Conservation (phyloP, 768 basidiomycete species). For the Trametopsis cervina region DNA sequence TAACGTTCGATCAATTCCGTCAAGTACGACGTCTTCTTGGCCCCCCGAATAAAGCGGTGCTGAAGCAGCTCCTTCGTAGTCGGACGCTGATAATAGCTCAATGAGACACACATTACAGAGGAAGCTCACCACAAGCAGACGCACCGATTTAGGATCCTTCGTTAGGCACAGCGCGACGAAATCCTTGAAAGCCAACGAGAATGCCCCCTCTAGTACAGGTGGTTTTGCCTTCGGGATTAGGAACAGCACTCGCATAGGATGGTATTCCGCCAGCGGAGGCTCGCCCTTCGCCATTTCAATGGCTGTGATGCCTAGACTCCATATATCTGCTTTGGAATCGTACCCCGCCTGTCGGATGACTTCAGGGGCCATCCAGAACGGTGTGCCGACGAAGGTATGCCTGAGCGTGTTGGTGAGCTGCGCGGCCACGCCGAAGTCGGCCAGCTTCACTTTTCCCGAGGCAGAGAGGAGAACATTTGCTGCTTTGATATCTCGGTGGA, state of each 20-base stretch:
- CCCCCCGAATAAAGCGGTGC: conserved; percentile 86
- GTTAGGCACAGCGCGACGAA: conserved; percentile 88
- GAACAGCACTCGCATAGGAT: conserved; percentile 98
- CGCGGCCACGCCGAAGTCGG: conserved; percentile 98
- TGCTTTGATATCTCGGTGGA: conserved; percentile 98
- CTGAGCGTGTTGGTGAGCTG: conserved; percentile 91
- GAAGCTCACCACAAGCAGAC: conserved; percentile 16
- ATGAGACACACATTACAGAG: conserved; percentile 5
- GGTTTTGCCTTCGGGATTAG: conserved; percentile 96
- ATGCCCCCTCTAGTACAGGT: conserved; percentile 82
- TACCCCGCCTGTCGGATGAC: conserved; percentile 97
- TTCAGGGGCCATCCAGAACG: conserved; percentile 99
- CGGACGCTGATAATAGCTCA: conserved; percentile 58
- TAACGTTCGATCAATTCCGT: conserved; percentile 86
- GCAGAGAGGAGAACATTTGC: conserved; percentile 92
- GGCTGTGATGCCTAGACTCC: conserved; percentile 96
- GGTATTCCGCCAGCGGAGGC: conserved; percentile 93
- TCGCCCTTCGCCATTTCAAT: conserved; percentile 98
- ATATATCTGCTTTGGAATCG: conserved; percentile 94
- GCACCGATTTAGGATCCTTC: conserved; percentile 79
- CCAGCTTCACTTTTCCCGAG: conserved; percentile 91
- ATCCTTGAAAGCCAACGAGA: conserved; percentile 84
- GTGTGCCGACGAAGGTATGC: conserved; percentile 96
- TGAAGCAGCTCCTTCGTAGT: conserved; percentile 88
- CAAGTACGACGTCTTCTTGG: conserved; percentile 76